Base-by-base conservation (phyloP, 2,329 filamentous ascomycete species). In the Pyricularia sp. region DNA sequence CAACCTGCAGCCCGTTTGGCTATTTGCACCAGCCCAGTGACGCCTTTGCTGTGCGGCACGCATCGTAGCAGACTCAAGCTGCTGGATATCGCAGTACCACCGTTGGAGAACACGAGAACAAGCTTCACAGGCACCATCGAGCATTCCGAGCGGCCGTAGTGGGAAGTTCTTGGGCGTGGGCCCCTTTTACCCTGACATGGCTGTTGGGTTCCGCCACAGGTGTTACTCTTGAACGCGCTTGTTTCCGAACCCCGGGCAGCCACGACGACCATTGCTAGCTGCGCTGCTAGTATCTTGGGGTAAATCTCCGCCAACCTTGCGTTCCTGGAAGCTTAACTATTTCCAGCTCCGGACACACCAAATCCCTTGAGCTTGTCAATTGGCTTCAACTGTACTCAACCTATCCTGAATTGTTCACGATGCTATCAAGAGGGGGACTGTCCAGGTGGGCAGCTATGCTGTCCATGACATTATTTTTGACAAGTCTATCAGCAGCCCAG, bases 401-500 rank as follows among this genome's bases (percentile, higher is more conserved):
- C 5, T 50, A 11, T 10, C 20, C 20, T 20, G 42, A n/a, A 50
- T 7, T n/a, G n/a, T 55, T 25, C 33, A 65, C 26, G 26, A 59
- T 65, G 59, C 50, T 30, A 65, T 64, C 67, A 68, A 67, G 42
- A 36, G 12, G 28, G 50, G 33, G 20, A 23, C 25, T 26, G 12
- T 50, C 26, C 42, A 17, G n/a, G 26, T 67, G 72, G 73, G 70
- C 30, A 66, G 65, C 64, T 30, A 74, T 64, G 71, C 66, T 69
- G 42, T 74, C n/a, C 61, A 69, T 31, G 64, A 69, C 69, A 50
- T 23, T 59, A 14, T 20, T 75, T 65, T 68, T 76, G 68, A 69
- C 70, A 70, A 69, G 72, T 30, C 9, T 72, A 61, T 69, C 69
- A 30, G 75, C 75, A 30, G 71, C 71, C 12, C 76, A 74, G 17